Evolutionary conservation across 495 filamentous ascomycete species (phyloP).

Genomic region (Rhypophila decipiens): DNA sequence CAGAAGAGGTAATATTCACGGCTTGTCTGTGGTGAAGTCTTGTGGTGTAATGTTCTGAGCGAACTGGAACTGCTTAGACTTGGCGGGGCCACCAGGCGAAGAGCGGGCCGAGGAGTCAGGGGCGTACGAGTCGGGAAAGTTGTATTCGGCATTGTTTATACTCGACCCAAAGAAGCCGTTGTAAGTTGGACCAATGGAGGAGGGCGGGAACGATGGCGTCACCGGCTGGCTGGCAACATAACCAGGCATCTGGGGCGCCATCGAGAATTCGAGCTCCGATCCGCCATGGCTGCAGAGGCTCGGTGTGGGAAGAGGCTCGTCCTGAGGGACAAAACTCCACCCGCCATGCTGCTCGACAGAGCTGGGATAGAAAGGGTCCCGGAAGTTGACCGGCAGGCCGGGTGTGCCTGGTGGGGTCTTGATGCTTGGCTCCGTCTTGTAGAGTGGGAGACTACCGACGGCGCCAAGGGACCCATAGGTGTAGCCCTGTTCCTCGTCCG

Average conservation of each 20-base stretch:
- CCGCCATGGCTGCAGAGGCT: constrained; percentile 35
- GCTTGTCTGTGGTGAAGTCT: constrained; percentile 30
- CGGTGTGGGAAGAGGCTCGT: constrained; percentile 39
- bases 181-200: constrained; percentile 31
- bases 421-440: constrained; percentile 28
- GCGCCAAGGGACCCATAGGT: constrained; percentile 20
- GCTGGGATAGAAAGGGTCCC: constrained; percentile 24
- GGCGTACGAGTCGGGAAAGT: constrained; percentile 35
- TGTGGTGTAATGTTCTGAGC: constrained; percentile 44
- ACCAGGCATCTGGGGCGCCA: constrained; percentile 29
- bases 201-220: constrained; percentile 36
- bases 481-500: constrained; percentile 33
- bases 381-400: constrained; percentile 27
- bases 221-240: constrained; percentile 38
- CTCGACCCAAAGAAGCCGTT: constrained; percentile 22
- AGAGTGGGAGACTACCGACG: constrained; percentile 11
- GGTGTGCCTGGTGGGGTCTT: constrained; percentile 45
- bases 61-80: constrained; percentile 42
- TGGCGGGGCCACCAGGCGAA: constrained; percentile 30
- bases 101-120: constrained; percentile 34
- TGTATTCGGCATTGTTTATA: constrained; percentile 32
- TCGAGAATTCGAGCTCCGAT: constrained; percentile 35
- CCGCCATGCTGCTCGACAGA: constrained; percentile 21
- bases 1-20: no score
- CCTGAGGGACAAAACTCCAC: constrained; percentile 28